These are phyloP conservation scores for Penicillium corylophilum DNA, from an alignment of 2,329 filamentous ascomycete genomes.

Conservation along the genomic window DNA sequence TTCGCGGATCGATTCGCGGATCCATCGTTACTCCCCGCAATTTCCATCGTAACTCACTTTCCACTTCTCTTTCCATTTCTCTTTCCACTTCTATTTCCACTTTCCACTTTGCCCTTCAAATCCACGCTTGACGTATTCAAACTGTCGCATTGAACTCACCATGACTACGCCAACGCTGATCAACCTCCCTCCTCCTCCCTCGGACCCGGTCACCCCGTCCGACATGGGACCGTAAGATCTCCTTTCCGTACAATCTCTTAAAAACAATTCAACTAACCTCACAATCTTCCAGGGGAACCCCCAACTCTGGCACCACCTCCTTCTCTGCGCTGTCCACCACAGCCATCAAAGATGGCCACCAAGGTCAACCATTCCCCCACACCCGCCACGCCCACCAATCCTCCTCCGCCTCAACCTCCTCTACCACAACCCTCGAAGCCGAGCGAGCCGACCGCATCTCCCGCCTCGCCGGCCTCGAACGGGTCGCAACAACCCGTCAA, in stretches of 20 bases:
- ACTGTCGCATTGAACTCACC: background rate
- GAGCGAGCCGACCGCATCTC: slow-evolving; percentile 95
- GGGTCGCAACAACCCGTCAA: slow-evolving; percentile 71
- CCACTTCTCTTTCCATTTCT: background rate
- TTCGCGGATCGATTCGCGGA: background rate
- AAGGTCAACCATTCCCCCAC: slow-evolving; percentile 69
- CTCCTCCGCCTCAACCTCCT: slow-evolving; percentile 58
- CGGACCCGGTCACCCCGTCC: slow-evolving; percentile 80
- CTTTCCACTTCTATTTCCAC: background rate
- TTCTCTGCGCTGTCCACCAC: slow-evolving; percentile 89
- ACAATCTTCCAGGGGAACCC: slow-evolving; percentile 67
- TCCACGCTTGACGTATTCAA: background rate
- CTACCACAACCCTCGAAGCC: slow-evolving; percentile 76
- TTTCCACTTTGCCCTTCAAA: too few species aligned
- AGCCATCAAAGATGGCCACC: slow-evolving; percentile 94
- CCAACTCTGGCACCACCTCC: slow-evolving; percentile 87
- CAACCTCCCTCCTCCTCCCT: slow-evolving; percentile 78
- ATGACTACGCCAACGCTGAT: slow-evolving; percentile 66
- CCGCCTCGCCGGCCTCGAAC: slow-evolving; percentile 85
- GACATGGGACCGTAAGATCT: slow-evolving; percentile 75
- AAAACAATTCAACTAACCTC: slow-evolving; percentile 13
- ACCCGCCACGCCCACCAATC: slow-evolving; percentile 53
- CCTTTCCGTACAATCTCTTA: background rate
- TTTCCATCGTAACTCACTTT: background rate
- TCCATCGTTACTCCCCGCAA: slow-evolving; percentile 8